Evolutionary conservation across 148 eudicot species (phyloP), one percentile per base, ranked within the genome.

Genomic region (Euryodendron excelsum): DNA sequence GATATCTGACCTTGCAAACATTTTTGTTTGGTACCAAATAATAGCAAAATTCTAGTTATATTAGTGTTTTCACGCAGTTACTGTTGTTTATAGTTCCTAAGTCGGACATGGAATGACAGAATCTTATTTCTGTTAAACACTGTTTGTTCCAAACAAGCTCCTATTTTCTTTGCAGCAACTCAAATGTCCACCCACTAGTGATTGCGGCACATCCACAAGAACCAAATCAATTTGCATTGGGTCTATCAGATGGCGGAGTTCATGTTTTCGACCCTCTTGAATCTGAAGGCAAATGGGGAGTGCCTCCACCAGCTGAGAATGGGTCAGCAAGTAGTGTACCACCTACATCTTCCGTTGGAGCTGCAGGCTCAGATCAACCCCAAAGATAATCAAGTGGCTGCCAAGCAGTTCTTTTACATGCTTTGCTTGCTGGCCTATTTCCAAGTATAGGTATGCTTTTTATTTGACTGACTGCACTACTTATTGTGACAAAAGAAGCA

Each of bases 121-220:
- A 67, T 70, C 62, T 27, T 28, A 27, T 39, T 27, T 61, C 18
- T 20, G 28, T 28, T 33, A 30, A 0, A 27, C 33, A 45, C 45
- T 44, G 78, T 62, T 28, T 61, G 18, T 55, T 53, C 74, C 5
- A 75, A n/a, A 39, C 12, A 34, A 20, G 14, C 25, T 59, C 11
- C 21, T 59, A 17, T 33, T 61, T 25, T 79, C 53, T 28, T 28
- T 80, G 86, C 90, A 88, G 93, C 84, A 90, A 89, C 56, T 82
- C 93, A 20, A 90, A 88, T 74, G 92, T 92, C 69, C 92, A 91
- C 63, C 98, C 98, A 15, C 79, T 91, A 18, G 97, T 94, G 59
- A 87, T 94, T 50, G 93, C 97, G 15, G 98, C 93, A 41, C 98
- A 94, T 83, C 97, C 98, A 70, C 91, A 87, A 77, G 96, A 92